Conservation (phyloP, 73 alveolate species). For the Paramecium caudatum region DNA sequence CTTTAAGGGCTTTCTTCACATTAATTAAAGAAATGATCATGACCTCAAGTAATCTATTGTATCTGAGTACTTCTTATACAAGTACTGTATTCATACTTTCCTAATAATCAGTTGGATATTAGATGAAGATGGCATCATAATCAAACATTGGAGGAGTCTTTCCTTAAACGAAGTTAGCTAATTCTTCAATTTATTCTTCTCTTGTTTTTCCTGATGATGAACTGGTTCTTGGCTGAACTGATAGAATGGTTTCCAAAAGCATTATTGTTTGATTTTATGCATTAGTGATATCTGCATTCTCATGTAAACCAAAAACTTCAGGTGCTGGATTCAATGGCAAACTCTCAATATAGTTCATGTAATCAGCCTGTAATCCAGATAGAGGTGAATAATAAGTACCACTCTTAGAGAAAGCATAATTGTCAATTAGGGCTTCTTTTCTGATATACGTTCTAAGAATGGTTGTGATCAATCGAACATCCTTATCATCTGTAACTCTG, state of each 20-base stretch:
- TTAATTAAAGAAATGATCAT: conserved; percentile 88
- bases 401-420: conserved; percentile 95
- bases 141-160: conserved; percentile 97
- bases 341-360: conserved; percentile 87
- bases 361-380: conserved; percentile 97
- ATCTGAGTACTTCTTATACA: conserved; percentile 97
- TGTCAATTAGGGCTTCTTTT: conserved; percentile 90
- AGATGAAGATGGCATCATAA: conserved; percentile 92
- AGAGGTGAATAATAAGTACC: conserved; percentile 96
- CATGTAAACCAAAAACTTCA: conserved; percentile 98
- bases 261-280: conserved; percentile 95
- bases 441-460: conserved; percentile 96
- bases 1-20: conserved; percentile 91
- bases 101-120: conserved; percentile 96
- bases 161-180: conserved; percentile 87
- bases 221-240: conserved; percentile 97
- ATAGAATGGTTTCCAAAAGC: conserved; percentile 92
- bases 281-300: conserved; percentile 97
- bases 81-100: conserved; percentile 98
- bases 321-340: conserved; percentile 97
- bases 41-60: conserved; percentile 91
- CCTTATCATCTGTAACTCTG: conserved; percentile 99
- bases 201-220: conserved; percentile 94
- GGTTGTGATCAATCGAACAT: conserved; percentile 95
- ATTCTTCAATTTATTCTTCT: conserved; percentile 94